phyloP scores from a whole-genome alignment of 768 basidiomycete species.

The Boletus coccyginus region DNA sequence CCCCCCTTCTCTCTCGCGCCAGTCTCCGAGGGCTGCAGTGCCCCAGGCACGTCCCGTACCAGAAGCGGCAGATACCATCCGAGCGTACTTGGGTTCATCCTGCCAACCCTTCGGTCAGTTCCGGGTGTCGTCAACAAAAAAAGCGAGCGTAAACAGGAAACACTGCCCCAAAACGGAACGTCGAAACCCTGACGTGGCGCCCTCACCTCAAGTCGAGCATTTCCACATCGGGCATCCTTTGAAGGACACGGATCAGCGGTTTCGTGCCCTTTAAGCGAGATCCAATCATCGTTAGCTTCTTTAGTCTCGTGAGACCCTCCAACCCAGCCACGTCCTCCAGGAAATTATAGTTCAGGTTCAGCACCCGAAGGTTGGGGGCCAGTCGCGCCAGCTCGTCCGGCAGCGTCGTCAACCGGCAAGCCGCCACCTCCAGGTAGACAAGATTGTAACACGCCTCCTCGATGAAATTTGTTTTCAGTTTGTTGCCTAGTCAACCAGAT shows the following conservation, averaged over 20 bases:
- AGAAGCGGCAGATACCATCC: constrained; percentile 93
- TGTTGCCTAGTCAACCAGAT: constrained; percentile 58
- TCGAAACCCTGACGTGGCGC: constrained; percentile 10
- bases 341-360: constrained; percentile 99
- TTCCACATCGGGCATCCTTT: constrained; percentile 75
- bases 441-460: constrained; percentile 83
- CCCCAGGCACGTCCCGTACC: constrained; percentile 64
- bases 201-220: constrained; percentile 88
- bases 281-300: constrained; percentile 86
- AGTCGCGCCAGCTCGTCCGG: constrained; percentile 64
- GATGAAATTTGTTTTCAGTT: constrained; percentile 58
- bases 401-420: constrained; percentile 73
- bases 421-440: constrained; percentile 88
- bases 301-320: constrained; percentile 69
- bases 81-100: constrained; percentile 97
- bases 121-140: constrained; percentile 21
- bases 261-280: constrained; percentile 74
- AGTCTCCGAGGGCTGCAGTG: constrained; percentile 57
- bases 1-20: constrained; percentile 33
- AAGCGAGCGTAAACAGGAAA: neutral
- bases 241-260: constrained; percentile 67
- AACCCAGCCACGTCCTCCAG: constrained; percentile 70
- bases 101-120: constrained; percentile 30
- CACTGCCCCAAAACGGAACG: neutral
- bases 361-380: constrained; percentile 80